Conservation (phyloP, 345 rosid genomes). For the Populus euphratica region DNA sequence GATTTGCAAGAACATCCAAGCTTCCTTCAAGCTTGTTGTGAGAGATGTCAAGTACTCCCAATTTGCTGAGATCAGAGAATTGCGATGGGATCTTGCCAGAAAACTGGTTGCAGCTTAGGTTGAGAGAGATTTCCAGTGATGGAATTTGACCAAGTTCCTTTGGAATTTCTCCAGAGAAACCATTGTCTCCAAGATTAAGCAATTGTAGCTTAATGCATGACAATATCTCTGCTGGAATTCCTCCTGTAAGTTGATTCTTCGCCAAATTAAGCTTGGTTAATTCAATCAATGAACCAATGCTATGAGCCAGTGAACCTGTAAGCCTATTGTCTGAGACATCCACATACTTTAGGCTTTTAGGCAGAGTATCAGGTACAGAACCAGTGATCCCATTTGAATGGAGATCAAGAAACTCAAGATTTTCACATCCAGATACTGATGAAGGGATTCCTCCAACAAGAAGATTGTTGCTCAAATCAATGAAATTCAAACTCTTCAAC, state of each 20-base stretch:
- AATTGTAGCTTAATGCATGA: conserved; percentile 70
- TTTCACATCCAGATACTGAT: conserved; percentile 51
- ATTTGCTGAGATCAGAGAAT: conserved; percentile 66
- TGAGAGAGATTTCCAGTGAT: conserved; percentile 75
- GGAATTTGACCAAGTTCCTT: conserved; percentile 69
- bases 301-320: conserved; percentile 49
- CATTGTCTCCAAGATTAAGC: conserved; percentile 68
- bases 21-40: conserved; percentile 70
- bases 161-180: conserved; percentile 73
- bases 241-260: conserved; percentile 62
- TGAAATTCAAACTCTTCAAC: conserved; percentile 59
- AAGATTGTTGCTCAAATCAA: conserved; percentile 67
- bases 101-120: conserved; percentile 76
- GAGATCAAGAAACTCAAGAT: conserved; percentile 68
- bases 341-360: conserved; percentile 56
- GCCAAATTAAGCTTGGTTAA: conserved; percentile 74
- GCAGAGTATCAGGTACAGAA: conserved; percentile 59
- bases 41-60: conserved; percentile 75
- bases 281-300: conserved; percentile 62
- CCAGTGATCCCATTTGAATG: conserved; percentile 77
- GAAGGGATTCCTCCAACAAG: conserved; percentile 66
- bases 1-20: conserved; percentile 52
- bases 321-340: conserved; percentile 76
- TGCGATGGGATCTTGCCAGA: conserved; percentile 64
- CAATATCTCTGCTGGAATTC: conserved; percentile 61